Percentiles rank a stretch among this genome's conserved stretches.
These are phyloP conservation scores for Nematocida major DNA, from an alignment of 371 early-diverging fungal genomes.

Conservation along the genomic window DNA sequence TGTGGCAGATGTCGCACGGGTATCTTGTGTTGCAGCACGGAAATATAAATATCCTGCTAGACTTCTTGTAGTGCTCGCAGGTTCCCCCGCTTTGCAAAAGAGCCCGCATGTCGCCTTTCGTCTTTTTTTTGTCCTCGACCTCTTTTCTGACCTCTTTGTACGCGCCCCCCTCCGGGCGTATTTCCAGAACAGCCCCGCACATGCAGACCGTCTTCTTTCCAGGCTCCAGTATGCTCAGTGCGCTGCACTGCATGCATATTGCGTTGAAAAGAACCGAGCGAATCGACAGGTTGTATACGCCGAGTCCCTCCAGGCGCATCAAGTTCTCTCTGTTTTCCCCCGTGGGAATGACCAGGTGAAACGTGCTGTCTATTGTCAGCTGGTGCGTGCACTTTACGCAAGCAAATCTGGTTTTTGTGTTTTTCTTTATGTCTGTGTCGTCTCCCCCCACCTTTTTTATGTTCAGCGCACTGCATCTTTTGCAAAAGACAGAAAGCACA, in stretches of 20 bases:
- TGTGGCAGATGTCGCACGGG: slow-evolving; percentile 87
- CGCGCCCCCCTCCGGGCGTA: slow-evolving; percentile 70
- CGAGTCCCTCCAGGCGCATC: neutral
- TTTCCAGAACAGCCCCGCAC: slow-evolving; percentile 69
- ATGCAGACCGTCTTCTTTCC: slow-evolving; percentile 56
- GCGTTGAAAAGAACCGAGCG: neutral
- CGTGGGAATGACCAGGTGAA: slow-evolving; percentile 23
- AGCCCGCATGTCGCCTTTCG: slow-evolving; percentile 56
- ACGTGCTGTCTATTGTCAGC: slow-evolving; percentile 28
- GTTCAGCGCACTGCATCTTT: slow-evolving; percentile 5
- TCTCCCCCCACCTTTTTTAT: neutral
- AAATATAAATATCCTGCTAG: slow-evolving; percentile 86
- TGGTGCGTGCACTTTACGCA: slow-evolving; percentile 27
- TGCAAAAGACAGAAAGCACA: neutral
- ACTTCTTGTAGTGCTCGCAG: slow-evolving; percentile 81
- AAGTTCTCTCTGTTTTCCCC: slow-evolving; percentile 29
- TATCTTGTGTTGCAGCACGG: slow-evolving; percentile 77
- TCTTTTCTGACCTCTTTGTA: no score
- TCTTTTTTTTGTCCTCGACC: no score
- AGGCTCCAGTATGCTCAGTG: neutral
- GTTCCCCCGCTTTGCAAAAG: slow-evolving; percentile 68
- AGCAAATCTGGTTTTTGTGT: slow-evolving; percentile 3
- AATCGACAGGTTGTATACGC: slow-evolving; percentile 5
- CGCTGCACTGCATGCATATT: slow-evolving; percentile 43
- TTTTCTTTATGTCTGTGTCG: slow-evolving; percentile 10